A percentile compares a stretch with the other conserved stretches of the same genome.
These are phyloP conservation scores for Trichoderma polysporum DNA, from an alignment of 2,329 filamentous ascomycete species.

Conservation along the genomic window DNA sequence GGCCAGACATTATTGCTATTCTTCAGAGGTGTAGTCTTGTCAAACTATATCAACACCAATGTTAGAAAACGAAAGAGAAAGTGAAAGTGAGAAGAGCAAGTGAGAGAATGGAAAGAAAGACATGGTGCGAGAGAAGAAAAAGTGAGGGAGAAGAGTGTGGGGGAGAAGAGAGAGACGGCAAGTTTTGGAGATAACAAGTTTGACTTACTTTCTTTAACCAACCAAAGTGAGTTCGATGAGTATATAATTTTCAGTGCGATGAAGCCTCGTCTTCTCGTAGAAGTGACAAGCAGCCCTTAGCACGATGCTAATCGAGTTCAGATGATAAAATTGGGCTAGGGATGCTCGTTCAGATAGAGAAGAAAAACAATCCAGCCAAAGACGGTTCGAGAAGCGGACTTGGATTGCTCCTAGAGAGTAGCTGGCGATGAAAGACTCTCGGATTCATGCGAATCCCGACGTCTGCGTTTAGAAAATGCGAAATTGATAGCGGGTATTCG, in stretches of 20 bases:
- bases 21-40: not conserved
- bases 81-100: not conserved
- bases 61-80: not conserved
- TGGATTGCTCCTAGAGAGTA: not conserved
- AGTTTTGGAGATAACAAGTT: too few species aligned
- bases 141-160: not conserved
- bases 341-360: too few species aligned
- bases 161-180: not conserved
- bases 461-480: not conserved
- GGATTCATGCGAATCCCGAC: not conserved
- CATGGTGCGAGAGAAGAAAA: not conserved
- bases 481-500: not conserved
- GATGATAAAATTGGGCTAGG: too few species aligned
- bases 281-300: too few species aligned
- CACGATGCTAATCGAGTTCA: too few species aligned
- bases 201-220: not conserved
- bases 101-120: not conserved
- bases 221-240: not conserved
- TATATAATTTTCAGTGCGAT: not conserved
- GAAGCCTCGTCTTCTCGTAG: not conserved
- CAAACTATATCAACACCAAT: not conserved
- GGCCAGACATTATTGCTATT: slow-evolving; percentile 5
- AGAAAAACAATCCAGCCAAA: too few species aligned
- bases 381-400: too few species aligned
- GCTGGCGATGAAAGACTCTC: not conserved